These are phyloP conservation scores for Luffa aegyptiaca DNA, from an alignment of 306 rosid genomes.

Conservation along the genomic window DNA sequence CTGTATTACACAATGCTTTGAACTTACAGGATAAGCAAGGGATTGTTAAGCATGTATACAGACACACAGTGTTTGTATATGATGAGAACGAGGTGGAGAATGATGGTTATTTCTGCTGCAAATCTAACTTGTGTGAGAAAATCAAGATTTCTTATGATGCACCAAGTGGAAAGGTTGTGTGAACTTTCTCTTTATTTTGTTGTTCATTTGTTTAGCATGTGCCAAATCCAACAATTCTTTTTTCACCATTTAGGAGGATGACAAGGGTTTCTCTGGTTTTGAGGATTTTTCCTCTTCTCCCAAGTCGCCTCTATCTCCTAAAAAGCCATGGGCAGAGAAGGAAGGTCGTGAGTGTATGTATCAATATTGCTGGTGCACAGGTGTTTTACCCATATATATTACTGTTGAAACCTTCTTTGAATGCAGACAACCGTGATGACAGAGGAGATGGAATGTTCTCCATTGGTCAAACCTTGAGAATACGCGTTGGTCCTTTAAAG, in stretches of 20 bases:
- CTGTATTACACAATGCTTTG: constrained; percentile 12
- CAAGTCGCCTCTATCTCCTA: constrained; percentile 78
- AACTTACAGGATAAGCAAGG: constrained; percentile 81
- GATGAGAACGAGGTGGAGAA: constrained; percentile 59
- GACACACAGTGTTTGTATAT: constrained; percentile 56
- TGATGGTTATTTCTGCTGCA: constrained; percentile 71
- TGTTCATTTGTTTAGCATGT: background rate
- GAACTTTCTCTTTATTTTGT: background rate
- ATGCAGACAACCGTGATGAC: constrained; percentile 66
- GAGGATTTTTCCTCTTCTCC: constrained; percentile 76
- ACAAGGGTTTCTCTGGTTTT: constrained; percentile 34
- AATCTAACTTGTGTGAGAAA: constrained; percentile 78
- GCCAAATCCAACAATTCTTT: constrained; percentile 5
- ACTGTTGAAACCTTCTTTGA: constrained; percentile 13
- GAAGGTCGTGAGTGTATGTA: constrained; percentile 54
- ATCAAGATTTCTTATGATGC: constrained; percentile 39
- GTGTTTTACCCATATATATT: constrained; percentile 14
- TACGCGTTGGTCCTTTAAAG: constrained; percentile 91
- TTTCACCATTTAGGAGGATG: constrained; percentile 49
- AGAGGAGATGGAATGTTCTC: constrained; percentile 47
- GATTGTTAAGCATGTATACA: constrained; percentile 62
- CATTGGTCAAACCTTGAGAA: constrained; percentile 93
- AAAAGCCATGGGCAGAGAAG: constrained; percentile 65
- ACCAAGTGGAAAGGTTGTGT: constrained; percentile 49
- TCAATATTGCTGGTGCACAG: constrained; percentile 13